These are phyloP conservation scores for Saturnispora sekii DNA, from an alignment of 805 yeast genomes.

Conservation along the genomic window DNA sequence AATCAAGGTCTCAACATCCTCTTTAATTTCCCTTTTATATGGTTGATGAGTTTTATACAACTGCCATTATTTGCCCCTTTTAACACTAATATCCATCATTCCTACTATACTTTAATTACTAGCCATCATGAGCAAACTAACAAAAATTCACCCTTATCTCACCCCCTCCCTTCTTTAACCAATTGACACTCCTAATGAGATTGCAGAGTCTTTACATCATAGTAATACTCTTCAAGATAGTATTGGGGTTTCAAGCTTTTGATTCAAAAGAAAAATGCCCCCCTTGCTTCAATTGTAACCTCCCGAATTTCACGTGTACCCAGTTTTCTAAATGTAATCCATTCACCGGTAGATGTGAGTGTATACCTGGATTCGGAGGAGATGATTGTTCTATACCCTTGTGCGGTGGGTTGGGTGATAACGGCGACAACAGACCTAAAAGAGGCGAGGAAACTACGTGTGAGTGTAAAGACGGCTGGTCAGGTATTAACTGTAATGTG, in stretches of 20 bases:
- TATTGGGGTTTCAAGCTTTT: background rate
- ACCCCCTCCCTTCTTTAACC: background rate
- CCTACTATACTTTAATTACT: background rate
- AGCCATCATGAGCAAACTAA: no score
- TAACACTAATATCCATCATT: background rate
- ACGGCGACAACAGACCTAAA: constrained; percentile 53
- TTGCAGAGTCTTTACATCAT: no score
- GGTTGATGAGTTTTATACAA: background rate
- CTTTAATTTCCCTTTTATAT: background rate
- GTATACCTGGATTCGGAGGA: constrained; percentile 90
- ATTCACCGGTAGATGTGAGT: constrained; percentile 84
- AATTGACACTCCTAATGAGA: no score
- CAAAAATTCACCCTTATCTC: background rate
- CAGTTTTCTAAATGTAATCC: constrained; percentile 87
- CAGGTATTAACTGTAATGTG: constrained; percentile 87
- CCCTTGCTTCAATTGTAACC: constrained; percentile 91
- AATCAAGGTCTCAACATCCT: background rate
- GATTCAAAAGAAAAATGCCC: constrained; percentile 46
- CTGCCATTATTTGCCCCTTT: background rate
- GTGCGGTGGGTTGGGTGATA: constrained; percentile 69
- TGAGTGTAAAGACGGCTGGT: constrained; percentile 80
- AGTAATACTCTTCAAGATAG: no score
- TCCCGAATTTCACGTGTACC: constrained; percentile 81
- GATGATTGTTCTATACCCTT: constrained; percentile 80
- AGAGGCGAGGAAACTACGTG: constrained; percentile 48